Evolutionary conservation across 1,139 yeast genomes (phyloP), one percentile per base, ranked within the genome.

Genomic region (Suhomyces taliae): DNA sequence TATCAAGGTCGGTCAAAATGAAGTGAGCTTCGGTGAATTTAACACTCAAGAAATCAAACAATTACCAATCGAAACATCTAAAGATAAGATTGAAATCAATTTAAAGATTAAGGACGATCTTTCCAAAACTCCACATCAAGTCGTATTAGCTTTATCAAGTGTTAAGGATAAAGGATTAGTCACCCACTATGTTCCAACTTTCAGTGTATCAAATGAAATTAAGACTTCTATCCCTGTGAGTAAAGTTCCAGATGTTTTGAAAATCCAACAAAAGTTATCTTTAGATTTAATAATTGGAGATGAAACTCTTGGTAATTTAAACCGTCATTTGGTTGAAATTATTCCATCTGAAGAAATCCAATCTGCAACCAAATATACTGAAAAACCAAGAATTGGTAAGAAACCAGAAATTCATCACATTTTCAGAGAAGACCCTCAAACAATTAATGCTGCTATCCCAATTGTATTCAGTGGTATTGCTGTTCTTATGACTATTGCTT

Each of bases 371-470:
- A 59, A 58, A 8, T 62, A 72, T 50, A 56, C 51, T 9, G 48
- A 48, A 15, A 60, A 66, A 48, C 66, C 76, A n/a, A 72, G 78
- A 59, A 67, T 81, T 50, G 83, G 78, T 2, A 61, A 72, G 29
- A 69, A 77, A 62, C 83, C 87, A 7, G 95, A 87, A 66, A 87
- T 90, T 56, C 72, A 72, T 54, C 95, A 90, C 64, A 67, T 72
- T 41, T 90, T 90, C 74, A 76, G 75, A 50, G 61, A 70, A 7
- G 79, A 81, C 27, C 83, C 85, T 36, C 66, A 67, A 41, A 81
- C 83, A 24, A 84, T 83, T 9, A 72, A 81, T 48, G 65, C 83
- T 9, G 51, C 74, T 2, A 55, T 87, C 38, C 88, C 95, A 1
- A 50, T 76, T 24, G 61, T 72, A 1, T 87, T 88, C 58, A 72